These are phyloP conservation scores for Saccharomycopsis sp. DNA, from an alignment of 805 yeast genomes.

Conservation along the genomic window DNA sequence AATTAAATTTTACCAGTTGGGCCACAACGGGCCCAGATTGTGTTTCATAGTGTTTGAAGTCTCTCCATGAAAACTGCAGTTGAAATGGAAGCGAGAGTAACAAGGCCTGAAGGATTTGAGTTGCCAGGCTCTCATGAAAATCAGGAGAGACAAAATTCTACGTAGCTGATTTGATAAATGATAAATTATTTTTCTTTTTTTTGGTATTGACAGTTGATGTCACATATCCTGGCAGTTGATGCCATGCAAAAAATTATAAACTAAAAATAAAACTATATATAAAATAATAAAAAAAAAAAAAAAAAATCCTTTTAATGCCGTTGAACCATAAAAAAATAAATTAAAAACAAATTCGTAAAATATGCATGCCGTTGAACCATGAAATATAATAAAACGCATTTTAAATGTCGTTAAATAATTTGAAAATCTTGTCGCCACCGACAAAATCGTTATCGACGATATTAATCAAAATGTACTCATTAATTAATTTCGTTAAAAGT, in stretches of 20 bases:
- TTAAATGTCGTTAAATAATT: constrained; percentile 34
- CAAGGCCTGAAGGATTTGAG: too few relatives aligned
- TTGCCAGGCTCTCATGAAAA: too few relatives aligned
- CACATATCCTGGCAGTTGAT: constrained; percentile 18
- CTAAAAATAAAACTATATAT: constrained; percentile 3
- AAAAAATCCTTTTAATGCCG: neutral
- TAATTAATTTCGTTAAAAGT: constrained; percentile 41
- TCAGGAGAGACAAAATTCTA: too few relatives aligned
- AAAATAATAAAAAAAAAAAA: neutral
- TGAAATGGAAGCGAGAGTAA: too few relatives aligned
- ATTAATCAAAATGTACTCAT: constrained; percentile 70
- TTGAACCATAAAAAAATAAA: constrained; percentile 7
- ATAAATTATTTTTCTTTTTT: neutral
- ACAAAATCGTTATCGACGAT: constrained; percentile 83
- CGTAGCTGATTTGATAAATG: neutral
- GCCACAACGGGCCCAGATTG: too few relatives aligned
- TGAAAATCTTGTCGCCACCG: constrained; percentile 51
- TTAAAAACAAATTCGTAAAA: constrained; percentile 1
- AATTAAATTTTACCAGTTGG: too few relatives aligned
- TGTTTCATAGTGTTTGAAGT: too few relatives aligned
- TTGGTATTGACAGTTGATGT: constrained; percentile 19
- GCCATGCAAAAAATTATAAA: constrained; percentile 11
- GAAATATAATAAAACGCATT: neutral
- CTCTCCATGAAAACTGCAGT: too few relatives aligned
- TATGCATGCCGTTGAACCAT: constrained; percentile 17